A percentile compares a stretch with the other conserved stretches of the same genome.
Evolutionary conservation across 352 stramenopile species (phyloP).

Genomic region (Phytophthora colocasiae): DNA sequence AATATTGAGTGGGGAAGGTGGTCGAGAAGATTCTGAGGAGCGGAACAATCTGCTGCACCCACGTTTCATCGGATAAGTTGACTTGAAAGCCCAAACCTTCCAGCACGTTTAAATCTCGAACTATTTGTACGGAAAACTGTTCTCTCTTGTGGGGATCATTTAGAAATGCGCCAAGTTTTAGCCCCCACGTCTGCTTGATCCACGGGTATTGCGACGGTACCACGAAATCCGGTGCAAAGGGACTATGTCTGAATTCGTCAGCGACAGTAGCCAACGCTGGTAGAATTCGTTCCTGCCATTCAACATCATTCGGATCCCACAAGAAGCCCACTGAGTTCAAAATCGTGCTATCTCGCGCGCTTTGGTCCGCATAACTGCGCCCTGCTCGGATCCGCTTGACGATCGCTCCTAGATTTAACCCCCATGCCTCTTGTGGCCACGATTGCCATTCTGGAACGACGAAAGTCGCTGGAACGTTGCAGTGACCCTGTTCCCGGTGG

Average conservation of each 20-base stretch:
- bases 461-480: conserved; percentile 28
- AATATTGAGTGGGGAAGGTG: conserved; percentile 11
- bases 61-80: conserved; percentile 27
- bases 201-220: conserved; percentile 28
- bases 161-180: conserved; percentile 31
- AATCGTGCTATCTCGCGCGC: conserved; percentile 9
- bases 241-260: conserved; percentile 25
- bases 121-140: conserved; percentile 39
- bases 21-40: conserved; percentile 32
- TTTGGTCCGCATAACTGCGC: conserved; percentile 23
- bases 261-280: conserved; percentile 37
- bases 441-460: conserved; percentile 24
- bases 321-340: conserved; percentile 29
- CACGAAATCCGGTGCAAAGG: conserved; percentile 26
- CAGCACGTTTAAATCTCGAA: conserved; percentile 20
- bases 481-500: conserved; percentile 28
- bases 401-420: conserved; percentile 33
- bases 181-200: conserved; percentile 35
- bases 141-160: conserved; percentile 30
- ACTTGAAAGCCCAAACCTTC: conserved; percentile 34
- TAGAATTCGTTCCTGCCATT: conserved; percentile 41
- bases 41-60: conserved; percentile 27
- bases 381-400: conserved; percentile 31
- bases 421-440: conserved; percentile 26
- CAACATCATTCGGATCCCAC: conserved; percentile 26